A percentile compares a stretch with the other conserved stretches of the same genome.
Evolutionary conservation across 2,329 filamentous ascomycete species (phyloP).

Genomic region (Aspergillus pseudoviridinutans): DNA sequence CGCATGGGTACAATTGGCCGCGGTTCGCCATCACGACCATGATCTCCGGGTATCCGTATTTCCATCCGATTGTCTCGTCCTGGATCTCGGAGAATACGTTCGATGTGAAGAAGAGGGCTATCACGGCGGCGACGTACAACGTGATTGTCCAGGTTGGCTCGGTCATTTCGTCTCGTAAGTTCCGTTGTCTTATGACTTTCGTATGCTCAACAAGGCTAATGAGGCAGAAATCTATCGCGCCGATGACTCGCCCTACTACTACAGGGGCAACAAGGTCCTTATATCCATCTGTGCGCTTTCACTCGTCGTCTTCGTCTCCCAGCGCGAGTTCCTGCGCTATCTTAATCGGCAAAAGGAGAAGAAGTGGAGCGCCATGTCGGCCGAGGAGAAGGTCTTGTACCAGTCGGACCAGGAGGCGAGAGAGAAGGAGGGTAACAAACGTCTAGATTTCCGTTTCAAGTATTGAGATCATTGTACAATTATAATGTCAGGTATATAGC

Average conservation of each 20-base stretch:
- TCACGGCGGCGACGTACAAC: constrained; percentile 30
- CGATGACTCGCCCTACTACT: constrained; percentile 52
- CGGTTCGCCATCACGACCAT: constrained; percentile 49
- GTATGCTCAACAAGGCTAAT: not conserved
- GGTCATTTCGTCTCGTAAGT: constrained; percentile 27
- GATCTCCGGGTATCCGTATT: constrained; percentile 52
- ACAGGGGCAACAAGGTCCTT: constrained; percentile 52
- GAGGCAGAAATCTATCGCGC: constrained; percentile 47
- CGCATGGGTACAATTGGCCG: constrained; percentile 43
- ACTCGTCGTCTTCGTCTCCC: constrained; percentile 45
- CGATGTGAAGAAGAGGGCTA: constrained; percentile 27
- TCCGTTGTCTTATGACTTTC: no score
- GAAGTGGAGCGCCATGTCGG: constrained; percentile 45
- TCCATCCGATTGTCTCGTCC: constrained; percentile 45
- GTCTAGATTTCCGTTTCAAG: constrained; percentile 51
- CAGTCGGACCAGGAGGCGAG: constrained; percentile 43
- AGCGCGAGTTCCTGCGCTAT: constrained; percentile 43
- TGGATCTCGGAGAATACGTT: constrained; percentile 29
- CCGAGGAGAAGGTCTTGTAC: constrained; percentile 45
- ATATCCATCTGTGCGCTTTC: constrained; percentile 49
- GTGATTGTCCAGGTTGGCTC: constrained; percentile 31
- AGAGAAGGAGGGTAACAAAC: constrained; percentile 48
- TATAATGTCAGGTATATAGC: not conserved
- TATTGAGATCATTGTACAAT: constrained; percentile 31
- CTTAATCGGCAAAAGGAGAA: constrained; percentile 50